Evolutionary conservation across 2,329 filamentous ascomycete genomes (phyloP).

Genomic region (Harringtonia aguacate): DNA sequence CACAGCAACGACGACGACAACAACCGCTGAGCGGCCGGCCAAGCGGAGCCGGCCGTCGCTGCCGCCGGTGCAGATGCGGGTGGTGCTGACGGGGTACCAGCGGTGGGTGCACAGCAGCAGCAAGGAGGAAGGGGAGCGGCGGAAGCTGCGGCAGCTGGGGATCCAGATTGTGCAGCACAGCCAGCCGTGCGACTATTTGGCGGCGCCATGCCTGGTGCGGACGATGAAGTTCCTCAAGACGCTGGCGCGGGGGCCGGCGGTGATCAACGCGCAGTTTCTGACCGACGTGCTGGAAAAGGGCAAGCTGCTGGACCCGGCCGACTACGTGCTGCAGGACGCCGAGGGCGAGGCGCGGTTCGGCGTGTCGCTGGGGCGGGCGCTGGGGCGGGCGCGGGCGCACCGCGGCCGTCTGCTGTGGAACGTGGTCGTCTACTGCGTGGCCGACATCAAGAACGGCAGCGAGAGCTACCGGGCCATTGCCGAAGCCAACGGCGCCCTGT

Average conservation of each 20-base stretch:
- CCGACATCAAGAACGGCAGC: conserved; percentile 66
- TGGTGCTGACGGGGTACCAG: conserved; percentile 77
- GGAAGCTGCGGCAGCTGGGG: conserved; percentile 77
- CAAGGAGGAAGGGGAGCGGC: conserved; percentile 64
- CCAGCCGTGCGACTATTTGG: conserved; percentile 70
- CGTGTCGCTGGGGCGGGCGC: conserved; percentile 57
- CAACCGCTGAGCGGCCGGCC: conserved; percentile 28
- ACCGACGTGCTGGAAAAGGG: conserved; percentile 63
- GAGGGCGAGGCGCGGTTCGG: conserved; percentile 62
- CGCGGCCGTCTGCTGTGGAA: conserved; percentile 64
- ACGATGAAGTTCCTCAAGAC: conserved; percentile 91
- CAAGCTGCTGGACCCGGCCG: conserved; percentile 49
- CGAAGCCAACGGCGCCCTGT: conserved; percentile 77
- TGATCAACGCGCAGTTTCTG: conserved; percentile 71
- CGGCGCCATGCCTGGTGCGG: conserved; percentile 75
- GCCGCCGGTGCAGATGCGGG: conserved; percentile 58
- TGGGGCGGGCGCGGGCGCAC: conserved; percentile 64
- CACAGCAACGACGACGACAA: conserved; percentile 33
- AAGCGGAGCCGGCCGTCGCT: conserved; percentile 54
- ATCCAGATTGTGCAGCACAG: conserved; percentile 71
- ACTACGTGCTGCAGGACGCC: conserved; percentile 60
- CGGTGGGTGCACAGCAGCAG: conserved; percentile 65
- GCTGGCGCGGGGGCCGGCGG: conserved; percentile 66
- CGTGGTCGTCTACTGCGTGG: conserved; percentile 75
- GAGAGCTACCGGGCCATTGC: conserved; percentile 82